phyloP scores from a whole-genome alignment of 2,329 filamentous ascomycete genomes.

The Penicillium occitanis region DNA sequence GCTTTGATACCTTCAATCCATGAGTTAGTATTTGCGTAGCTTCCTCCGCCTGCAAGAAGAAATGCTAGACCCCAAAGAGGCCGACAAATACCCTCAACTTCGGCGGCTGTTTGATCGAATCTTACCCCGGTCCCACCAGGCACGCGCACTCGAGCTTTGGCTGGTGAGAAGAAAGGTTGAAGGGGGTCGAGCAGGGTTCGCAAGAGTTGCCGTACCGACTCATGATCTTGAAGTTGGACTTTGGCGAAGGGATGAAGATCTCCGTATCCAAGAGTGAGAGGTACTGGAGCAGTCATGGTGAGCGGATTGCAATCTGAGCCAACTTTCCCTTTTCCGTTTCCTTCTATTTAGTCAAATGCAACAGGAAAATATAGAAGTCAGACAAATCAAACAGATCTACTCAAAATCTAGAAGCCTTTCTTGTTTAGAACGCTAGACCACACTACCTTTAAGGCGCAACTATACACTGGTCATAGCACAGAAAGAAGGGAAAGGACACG shows the following conservation, averaged over 20 bases:
- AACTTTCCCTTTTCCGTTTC: neutral
- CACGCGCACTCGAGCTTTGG: conserved; percentile 10
- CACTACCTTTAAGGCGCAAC: neutral
- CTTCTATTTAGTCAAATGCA: neutral
- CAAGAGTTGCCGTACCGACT: neutral
- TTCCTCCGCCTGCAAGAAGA: neutral
- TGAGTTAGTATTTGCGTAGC: neutral
- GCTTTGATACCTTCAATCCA: conserved; percentile 8
- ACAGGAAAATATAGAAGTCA: neutral
- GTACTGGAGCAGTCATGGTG: neutral
- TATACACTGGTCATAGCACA: neutral
- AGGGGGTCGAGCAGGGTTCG: neutral
- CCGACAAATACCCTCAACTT: conserved; percentile 13
- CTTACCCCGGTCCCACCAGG: neutral
- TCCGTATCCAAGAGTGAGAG: neutral
- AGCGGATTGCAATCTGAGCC: neutral
- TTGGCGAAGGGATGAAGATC: neutral
- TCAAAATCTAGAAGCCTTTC: neutral
- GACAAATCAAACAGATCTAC: neutral
- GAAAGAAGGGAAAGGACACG: too few species aligned
- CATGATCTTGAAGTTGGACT: neutral
- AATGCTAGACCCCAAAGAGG: conserved; percentile 8
- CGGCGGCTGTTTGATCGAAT: conserved; percentile 12
- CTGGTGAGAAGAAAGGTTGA: conserved; percentile 12
- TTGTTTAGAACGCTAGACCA: neutral